These are phyloP conservation scores for Vitis rupestris DNA, from an alignment of 164 flowering plant genomes.

Conservation along the genomic window DNA sequence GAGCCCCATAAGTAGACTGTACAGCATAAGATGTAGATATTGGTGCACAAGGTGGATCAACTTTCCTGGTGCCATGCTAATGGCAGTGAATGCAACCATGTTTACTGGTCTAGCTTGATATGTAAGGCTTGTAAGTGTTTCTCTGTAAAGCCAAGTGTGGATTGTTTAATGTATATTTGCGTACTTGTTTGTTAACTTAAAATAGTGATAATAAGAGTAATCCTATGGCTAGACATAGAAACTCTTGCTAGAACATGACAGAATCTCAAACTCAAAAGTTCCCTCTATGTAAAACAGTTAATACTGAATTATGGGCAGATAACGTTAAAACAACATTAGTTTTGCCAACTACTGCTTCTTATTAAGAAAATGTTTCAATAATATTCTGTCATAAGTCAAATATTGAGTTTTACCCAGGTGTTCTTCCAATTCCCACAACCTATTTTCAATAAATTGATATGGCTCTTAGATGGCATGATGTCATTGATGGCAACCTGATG, in stretches of 20 bases:
- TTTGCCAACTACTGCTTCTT: no score
- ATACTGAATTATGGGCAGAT: no score
- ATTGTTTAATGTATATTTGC: not conserved
- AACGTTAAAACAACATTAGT: no score
- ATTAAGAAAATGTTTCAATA: no score
- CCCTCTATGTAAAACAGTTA: no score
- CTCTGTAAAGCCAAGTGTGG: not conserved
- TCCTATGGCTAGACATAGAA: not conserved
- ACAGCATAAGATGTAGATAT: slow-evolving; percentile 2
- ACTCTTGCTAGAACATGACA: not conserved
- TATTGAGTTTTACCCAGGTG: no score
- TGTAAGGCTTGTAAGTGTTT: not conserved
- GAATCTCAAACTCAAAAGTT: no score
- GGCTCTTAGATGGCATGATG: not conserved
- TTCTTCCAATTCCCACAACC: not conserved
- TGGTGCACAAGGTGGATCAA: not conserved
- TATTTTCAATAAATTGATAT: not conserved
- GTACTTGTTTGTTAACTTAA: not conserved
- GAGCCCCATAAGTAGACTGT: not conserved
- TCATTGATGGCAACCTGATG: not conserved
- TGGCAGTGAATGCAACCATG: not conserved
- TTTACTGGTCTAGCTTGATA: not conserved
- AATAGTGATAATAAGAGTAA: not conserved
- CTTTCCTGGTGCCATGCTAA: not conserved
- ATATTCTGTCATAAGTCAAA: no score